Evolutionary conservation across 2,329 filamentous ascomycete genomes (phyloP).

Genomic region (Alternaria solani): DNA sequence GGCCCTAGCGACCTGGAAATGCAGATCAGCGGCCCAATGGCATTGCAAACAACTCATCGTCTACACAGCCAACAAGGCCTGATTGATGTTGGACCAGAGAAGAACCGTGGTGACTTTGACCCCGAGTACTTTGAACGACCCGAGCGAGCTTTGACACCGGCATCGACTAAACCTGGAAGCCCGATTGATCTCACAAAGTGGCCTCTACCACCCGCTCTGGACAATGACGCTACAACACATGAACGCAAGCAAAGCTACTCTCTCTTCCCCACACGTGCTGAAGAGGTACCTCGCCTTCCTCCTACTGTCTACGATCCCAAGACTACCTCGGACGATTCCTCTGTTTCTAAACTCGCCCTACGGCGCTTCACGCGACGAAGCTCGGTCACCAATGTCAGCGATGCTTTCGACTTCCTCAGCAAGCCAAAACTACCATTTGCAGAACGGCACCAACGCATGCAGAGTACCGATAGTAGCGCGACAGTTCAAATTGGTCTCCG

Average conservation of each 20-base stretch:
- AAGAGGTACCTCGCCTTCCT: constrained; percentile 51
- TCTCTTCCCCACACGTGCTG: constrained; percentile 50
- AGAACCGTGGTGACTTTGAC: constrained; percentile 48
- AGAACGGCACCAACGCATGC: constrained; percentile 60
- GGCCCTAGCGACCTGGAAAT: constrained; percentile 54
- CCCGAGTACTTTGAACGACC: constrained; percentile 44
- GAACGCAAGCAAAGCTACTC: constrained; percentile 49
- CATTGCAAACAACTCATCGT: constrained; percentile 42
- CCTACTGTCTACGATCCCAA: constrained; percentile 50
- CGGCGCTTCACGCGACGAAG: constrained; percentile 44
- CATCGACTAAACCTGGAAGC: constrained; percentile 34
- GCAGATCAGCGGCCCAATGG: constrained; percentile 51
- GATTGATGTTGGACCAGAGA: constrained; percentile 49
- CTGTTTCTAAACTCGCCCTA: constrained; percentile 42
- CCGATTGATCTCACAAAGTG: constrained; percentile 47
- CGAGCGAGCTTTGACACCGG: constrained; percentile 43
- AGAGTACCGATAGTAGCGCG: constrained; percentile 70
- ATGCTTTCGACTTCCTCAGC: constrained; percentile 49
- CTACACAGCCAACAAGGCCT: constrained; percentile 47
- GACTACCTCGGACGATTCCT: constrained; percentile 21
- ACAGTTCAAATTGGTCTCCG: constrained; percentile 77
- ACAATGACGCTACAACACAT: constrained; percentile 29
- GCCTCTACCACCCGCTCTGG: constrained; percentile 45
- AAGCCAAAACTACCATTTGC: constrained; percentile 52
- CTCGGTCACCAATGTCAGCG: constrained; percentile 50